Evolutionary conservation across 2,329 filamentous ascomycete species (phyloP).

Genomic region (Polychaeton citri): DNA sequence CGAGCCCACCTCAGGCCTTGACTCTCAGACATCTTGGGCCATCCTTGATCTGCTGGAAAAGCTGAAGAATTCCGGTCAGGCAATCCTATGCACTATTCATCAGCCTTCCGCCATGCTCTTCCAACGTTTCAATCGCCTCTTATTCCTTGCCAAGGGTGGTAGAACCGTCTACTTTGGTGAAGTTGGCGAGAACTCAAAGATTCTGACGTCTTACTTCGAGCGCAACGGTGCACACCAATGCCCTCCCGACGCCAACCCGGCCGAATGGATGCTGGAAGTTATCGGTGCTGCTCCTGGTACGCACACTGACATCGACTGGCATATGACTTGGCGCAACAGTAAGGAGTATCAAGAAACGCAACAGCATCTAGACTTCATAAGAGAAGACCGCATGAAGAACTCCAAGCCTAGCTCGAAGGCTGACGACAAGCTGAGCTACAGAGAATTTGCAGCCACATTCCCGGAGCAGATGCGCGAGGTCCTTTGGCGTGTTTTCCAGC

Average conservation of each 20-base stretch:
- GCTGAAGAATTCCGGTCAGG: slow-evolving; percentile 75
- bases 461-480: slow-evolving; percentile 52
- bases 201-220: slow-evolving; percentile 63
- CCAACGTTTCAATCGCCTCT: slow-evolving; percentile 72
- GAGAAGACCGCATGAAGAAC: slow-evolving; percentile 22
- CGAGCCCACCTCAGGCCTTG: slow-evolving; percentile 87
- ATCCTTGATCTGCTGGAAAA: slow-evolving; percentile 82
- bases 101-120: slow-evolving; percentile 94
- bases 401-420: slow-evolving; percentile 25
- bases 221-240: slow-evolving; percentile 54
- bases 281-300: slow-evolving; percentile 40
- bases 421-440: slow-evolving; percentile 43
- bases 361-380: slow-evolving; percentile 33
- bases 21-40: slow-evolving; percentile 86
- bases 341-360: slow-evolving; percentile 32
- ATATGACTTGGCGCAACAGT: slow-evolving; percentile 34
- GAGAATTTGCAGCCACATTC: slow-evolving; percentile 73
- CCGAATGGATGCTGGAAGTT: slow-evolving; percentile 62
- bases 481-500: slow-evolving; percentile 64
- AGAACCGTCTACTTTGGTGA: slow-evolving; percentile 72
- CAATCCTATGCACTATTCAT: slow-evolving; percentile 93
- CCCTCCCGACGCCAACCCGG: slow-evolving; percentile 59
- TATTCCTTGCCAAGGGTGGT: slow-evolving; percentile 65
- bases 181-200: slow-evolving; percentile 57
- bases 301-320: slow-evolving; percentile 38